A percentile compares a stretch with the other conserved stretches of the same genome.
These are phyloP conservation scores for Ashbya aceris DNA, from an alignment of 1,139 yeast genomes.

Conservation along the genomic window DNA sequence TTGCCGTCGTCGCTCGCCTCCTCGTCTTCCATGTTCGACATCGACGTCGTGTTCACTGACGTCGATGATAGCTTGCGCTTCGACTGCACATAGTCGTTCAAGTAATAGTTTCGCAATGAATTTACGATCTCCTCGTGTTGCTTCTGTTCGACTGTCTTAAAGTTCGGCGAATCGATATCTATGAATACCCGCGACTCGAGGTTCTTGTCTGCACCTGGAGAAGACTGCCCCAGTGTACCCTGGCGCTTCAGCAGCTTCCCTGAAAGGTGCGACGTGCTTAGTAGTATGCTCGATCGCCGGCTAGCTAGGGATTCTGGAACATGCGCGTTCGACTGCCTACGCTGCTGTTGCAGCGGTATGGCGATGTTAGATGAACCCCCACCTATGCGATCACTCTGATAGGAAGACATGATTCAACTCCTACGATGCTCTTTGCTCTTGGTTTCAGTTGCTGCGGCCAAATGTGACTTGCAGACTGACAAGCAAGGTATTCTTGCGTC, in stretches of 20 bases:
- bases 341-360: conserved; percentile 9
- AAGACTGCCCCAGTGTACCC: conserved; percentile 2
- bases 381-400: neutral
- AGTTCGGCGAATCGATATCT: conserved; percentile 30
- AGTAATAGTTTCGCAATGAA: conserved; percentile 19
- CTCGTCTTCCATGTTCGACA: conserved; percentile 5
- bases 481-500: too few relatives aligned
- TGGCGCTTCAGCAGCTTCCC: neutral
- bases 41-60: conserved; percentile 5
- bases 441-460: too few relatives aligned
- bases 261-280: conserved; percentile 4
- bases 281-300: conserved; percentile 7
- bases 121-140: conserved; percentile 24
- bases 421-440: too few relatives aligned
- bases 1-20: conserved; percentile 6
- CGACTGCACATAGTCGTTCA: conserved; percentile 10
- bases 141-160: conserved; percentile 18
- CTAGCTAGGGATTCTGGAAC: conserved; percentile 13
- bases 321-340: conserved; percentile 11
- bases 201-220: conserved; percentile 6
- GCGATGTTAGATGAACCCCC: conserved; percentile 7
- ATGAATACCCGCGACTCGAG: conserved; percentile 20
- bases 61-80: conserved; percentile 9
- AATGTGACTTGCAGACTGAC: too few relatives aligned
- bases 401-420: neutral